Percentiles rank a stretch among this genome's conserved stretches.
Evolutionary conservation across 306 rosid species (phyloP).

Genomic region (Nissolia schottii): DNA sequence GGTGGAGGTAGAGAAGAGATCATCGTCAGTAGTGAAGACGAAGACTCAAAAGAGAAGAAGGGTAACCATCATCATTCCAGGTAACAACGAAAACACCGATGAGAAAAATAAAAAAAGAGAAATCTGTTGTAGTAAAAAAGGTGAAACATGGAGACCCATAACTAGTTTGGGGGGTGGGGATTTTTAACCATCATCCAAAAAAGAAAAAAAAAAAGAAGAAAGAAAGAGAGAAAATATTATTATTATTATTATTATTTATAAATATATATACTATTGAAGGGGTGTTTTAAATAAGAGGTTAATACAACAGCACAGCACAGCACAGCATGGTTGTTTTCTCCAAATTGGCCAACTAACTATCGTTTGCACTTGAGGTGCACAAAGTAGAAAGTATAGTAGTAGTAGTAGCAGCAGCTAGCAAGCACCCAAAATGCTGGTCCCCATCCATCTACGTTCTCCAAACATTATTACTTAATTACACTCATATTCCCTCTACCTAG

Average conservation of each 20-base stretch:
- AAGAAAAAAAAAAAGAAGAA: no score
- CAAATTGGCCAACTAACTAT: conserved; percentile 51
- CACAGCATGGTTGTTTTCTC: conserved; percentile 27
- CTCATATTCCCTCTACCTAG: conserved; percentile 1
- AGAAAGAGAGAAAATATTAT: not conserved
- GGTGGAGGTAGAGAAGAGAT: conserved; percentile 28
- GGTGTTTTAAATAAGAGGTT: conserved; percentile 32
- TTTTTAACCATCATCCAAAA: conserved; percentile 16
- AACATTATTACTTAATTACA: conserved; percentile 16
- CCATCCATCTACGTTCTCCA: conserved; percentile 44
- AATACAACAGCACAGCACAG: no score
- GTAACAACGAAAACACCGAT: conserved; percentile 32
- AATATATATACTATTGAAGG: conserved; percentile 41
- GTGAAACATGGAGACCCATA: conserved; percentile 48
- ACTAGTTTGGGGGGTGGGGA: conserved; percentile 12
- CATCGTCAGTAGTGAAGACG: no score
- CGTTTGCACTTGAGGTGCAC: conserved; percentile 65
- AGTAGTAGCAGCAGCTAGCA: conserved; percentile 34
- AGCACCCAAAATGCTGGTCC: conserved; percentile 63
- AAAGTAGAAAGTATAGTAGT: no score
- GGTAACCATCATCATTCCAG: conserved; percentile 46
- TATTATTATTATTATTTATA: not conserved
- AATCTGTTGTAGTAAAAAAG: conserved; percentile 42
- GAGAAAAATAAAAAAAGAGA: not conserved
- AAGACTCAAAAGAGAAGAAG: conserved; percentile 27